Evolutionary conservation across 495 filamentous ascomycete genomes (phyloP), one percentile per base, ranked within the genome.

Genomic region (Penicillium turbatum): DNA sequence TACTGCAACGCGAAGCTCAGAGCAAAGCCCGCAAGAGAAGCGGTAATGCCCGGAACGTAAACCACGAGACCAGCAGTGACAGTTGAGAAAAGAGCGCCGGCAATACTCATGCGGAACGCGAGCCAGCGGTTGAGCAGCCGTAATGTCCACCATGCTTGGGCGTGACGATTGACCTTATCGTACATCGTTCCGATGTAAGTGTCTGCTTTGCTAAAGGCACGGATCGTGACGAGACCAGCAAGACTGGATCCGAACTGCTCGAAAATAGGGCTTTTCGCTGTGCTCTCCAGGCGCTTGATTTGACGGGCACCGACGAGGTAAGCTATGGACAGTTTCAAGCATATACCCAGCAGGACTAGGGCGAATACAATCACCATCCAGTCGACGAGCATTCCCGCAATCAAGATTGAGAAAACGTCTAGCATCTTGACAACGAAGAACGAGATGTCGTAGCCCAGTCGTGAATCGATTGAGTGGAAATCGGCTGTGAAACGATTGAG

Each of bases 401-500:
- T 27, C 41, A 74, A 55, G 2, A 72, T 68, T 0, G 61, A 60
- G n/a, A 68, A 42, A 8, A 75, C 52, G 6, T 68, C 50, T 1
- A 72, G 35, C 1, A 56, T 4, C 83, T 65, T 76, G 54, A 75
- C 76, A 5, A 79, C 64, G 2, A 82, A 67, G 51, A 81, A 84
- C 0, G 72, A 74, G 29, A 90, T 40, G 31, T 86, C 81, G 43
- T 77, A 77, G 1, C 80, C 78, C 12, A 92, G 67, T 16, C 78
- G 76, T 1, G 80, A 83, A 64, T 92, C 89, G 27, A 91, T 75
- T 2, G 78, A 76, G 56, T 81, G 77, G 61, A 93, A 91, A 59
- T 93, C 89, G 5, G 86, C 77, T 0, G 87, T 88, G 52, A 92
- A 92, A 6, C 89, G 78, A 65, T 93, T 95, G 3, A 92, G 64